phyloP scores from a whole-genome alignment of 805 yeast species.

The Cyberlindnera saturnus region DNA sequence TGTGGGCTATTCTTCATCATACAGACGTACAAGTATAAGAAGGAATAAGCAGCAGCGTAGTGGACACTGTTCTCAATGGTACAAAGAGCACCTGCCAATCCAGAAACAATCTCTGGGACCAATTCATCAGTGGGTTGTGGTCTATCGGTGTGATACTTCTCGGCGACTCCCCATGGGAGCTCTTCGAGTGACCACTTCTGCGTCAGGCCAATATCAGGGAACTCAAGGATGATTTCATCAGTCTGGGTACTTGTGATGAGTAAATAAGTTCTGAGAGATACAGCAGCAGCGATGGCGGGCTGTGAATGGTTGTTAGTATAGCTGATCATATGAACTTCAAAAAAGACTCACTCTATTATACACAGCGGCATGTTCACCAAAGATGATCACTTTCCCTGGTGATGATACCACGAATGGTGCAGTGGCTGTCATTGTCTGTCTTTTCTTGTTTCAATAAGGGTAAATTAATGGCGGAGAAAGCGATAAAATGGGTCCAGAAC shows the following conservation, averaged over 20 bases:
- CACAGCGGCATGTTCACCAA: constrained; percentile 97
- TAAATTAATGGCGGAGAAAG: no score
- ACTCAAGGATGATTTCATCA: constrained; percentile 53
- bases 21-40: constrained; percentile 67
- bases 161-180: constrained; percentile 51
- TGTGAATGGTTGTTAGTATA: constrained; percentile 18
- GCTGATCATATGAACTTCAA: no score
- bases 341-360: constrained; percentile 51
- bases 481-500: no score
- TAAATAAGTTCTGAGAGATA: constrained; percentile 78
- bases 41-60: constrained; percentile 74
- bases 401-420: constrained; percentile 76
- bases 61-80: constrained; percentile 52
- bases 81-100: constrained; percentile 38
- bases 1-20: constrained; percentile 42
- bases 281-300: constrained; percentile 95
- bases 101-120: constrained; percentile 49
- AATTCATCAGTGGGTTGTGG: constrained; percentile 45
- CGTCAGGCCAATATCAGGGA: constrained; percentile 73
- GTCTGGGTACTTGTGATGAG: constrained; percentile 43
- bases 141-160: constrained; percentile 16
- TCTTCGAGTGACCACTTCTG: constrained; percentile 57
- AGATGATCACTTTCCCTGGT: constrained; percentile 93
- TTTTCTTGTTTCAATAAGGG: no score
- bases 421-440: neutral